Base-by-base conservation (phyloP, 139 green algal species). In the Coelastrella sp. region DNA sequence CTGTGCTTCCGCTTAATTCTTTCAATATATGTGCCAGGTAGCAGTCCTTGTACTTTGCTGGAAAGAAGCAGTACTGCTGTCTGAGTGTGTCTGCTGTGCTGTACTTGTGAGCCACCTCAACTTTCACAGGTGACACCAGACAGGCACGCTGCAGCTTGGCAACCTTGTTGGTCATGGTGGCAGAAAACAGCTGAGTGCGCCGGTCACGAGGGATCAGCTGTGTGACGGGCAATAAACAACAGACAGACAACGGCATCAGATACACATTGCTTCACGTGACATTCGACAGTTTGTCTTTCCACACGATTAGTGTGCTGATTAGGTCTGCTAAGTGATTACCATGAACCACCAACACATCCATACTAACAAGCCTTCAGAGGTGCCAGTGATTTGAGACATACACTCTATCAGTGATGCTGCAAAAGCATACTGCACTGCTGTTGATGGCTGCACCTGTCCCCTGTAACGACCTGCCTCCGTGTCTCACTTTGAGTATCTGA, bases 151-250 rank as follows among this genome's bases (percentile, higher is more conserved):
- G 97, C 86, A 99, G 96, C 93, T 99, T 99, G 40, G 93, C 88
- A 34, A 99, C 97, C 89, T 99, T 99, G 91, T 77, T 96, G 38
- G 98, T 99, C 98, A 99, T 99, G 59, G 98, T 99, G 40, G 98
- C 98, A 40, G 85, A 95, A 91, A 99, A 99, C 63, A 99, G 95
- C 94, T 98, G 95, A 21, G 98, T 99, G 63, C 91, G 86, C 6
- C 96, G 90, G 30, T 98, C 95, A 35, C 90, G 85, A 13, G 94
- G 94, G 5, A 95, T 91, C 1, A 93, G 86, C 87, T 92, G 85
- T 35, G 86, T 34, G 1, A 30, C 17, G 9, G 23, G 30, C 53
- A 0, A 82, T 11, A 27, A 30, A 23, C 32, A 23, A 13, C 63
- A 38, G 1, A 43, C 30, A 21, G 0, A 41, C 63, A 23, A 67